Conservation (phyloP, 352 stramenopile genomes). For the Peronosclerospora sorghi region DNA sequence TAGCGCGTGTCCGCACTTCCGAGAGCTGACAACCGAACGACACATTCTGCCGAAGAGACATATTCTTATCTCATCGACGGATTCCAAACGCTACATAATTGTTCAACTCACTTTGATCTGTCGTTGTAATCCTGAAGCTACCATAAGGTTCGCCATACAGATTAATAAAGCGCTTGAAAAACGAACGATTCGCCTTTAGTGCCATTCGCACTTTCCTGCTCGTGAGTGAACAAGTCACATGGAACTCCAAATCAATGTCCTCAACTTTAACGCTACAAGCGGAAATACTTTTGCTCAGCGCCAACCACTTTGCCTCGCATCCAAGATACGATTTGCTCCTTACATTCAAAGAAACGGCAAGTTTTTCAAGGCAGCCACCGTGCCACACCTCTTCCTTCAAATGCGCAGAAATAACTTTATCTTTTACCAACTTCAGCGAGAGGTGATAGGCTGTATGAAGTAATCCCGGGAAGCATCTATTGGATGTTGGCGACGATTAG, state of each 20-base stretch:
- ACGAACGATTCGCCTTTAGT: too few species aligned
- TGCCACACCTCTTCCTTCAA: constrained; percentile 21
- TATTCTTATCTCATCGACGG: constrained; percentile 17
- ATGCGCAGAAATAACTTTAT: constrained; percentile 5
- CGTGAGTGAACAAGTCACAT: constrained; percentile 11
- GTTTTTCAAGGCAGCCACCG: constrained; percentile 2
- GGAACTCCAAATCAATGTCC: constrained; percentile 27
- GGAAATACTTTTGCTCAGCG: constrained; percentile 2
- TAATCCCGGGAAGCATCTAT: too few species aligned
- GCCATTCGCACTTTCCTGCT: too few species aligned
- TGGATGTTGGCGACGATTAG: too few species aligned
- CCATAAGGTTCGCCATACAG: constrained; percentile 1
- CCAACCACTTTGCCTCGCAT: too few species aligned
- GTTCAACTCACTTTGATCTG: too few species aligned
- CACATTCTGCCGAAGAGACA: constrained; percentile 7
- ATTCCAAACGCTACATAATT: too few species aligned
- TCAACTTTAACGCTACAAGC: constrained; percentile 25
- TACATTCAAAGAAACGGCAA: constrained; percentile 14
- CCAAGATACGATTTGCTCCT: constrained; percentile 23
- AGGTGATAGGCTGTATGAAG: too few species aligned
- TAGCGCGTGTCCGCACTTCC: constrained; percentile 6
- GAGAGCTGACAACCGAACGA: constrained; percentile 8
- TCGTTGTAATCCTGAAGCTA: constrained; percentile 1
- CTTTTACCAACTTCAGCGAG: not conserved
- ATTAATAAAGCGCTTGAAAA: too few species aligned